Evolutionary conservation across 2,329 filamentous ascomycete species (phyloP).

Genomic region (Trichoderma sp.): DNA sequence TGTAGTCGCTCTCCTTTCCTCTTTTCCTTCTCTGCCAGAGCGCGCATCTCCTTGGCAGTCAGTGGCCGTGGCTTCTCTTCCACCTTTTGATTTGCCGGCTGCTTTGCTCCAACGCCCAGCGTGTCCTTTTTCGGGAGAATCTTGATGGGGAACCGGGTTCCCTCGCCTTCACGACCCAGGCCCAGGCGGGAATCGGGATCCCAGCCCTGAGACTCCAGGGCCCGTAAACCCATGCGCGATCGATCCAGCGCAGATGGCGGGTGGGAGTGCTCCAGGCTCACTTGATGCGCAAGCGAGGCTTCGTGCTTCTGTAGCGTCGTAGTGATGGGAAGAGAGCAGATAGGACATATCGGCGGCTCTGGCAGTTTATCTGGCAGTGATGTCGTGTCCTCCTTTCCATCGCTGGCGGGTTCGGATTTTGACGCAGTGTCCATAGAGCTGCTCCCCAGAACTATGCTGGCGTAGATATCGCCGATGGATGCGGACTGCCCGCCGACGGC

Average conservation of each 20-base stretch:
- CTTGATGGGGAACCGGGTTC: conserved; percentile 77
- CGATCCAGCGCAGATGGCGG: conserved; percentile 74
- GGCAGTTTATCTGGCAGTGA: not conserved
- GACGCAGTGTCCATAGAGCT: conserved; percentile 27
- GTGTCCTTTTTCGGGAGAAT: conserved; percentile 72
- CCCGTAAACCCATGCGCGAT: conserved; percentile 68
- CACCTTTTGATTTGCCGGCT: conserved; percentile 49
- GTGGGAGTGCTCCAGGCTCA: conserved; percentile 69
- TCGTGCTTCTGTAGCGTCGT: conserved; percentile 53
- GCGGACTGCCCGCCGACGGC: conserved; percentile 35
- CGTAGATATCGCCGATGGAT: conserved; percentile 63
- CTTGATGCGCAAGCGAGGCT: conserved; percentile 70
- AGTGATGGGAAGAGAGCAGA: conserved; percentile 45
- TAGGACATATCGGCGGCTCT: conserved; percentile 37
- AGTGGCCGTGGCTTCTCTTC: conserved; percentile 62
- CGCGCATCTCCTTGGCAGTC: conserved; percentile 58
- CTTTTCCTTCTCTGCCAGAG: conserved; percentile 52
- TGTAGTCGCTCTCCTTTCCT: conserved; percentile 66
- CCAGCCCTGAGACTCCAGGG: conserved; percentile 71
- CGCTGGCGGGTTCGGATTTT: conserved; percentile 31
- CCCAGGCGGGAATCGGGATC: conserved; percentile 73
- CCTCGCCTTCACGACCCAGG: conserved; percentile 71
- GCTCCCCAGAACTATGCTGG: conserved; percentile 66
- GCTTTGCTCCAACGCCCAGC: conserved; percentile 67
- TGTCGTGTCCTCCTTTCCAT: not conserved